Evolutionary conservation across 2,329 filamentous ascomycete genomes (phyloP).

Genomic region (Phoma herbarum): DNA sequence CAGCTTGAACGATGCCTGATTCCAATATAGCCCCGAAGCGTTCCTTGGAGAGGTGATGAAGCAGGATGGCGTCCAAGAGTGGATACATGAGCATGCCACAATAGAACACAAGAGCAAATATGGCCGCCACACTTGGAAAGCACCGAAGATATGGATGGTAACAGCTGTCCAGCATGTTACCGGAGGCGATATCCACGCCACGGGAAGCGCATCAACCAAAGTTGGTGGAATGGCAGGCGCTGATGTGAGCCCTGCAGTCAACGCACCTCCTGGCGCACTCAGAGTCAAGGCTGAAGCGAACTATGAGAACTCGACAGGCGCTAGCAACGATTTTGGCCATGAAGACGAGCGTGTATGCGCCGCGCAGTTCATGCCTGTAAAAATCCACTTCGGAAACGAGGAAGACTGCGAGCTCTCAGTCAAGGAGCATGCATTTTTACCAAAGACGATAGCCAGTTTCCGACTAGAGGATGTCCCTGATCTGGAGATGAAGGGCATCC

Average conservation of each 20-base stretch:
- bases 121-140: background rate
- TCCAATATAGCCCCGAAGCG: background rate
- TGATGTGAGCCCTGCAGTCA: background rate
- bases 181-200: background rate
- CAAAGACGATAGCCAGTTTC: background rate
- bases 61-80: background rate
- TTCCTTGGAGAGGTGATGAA: conserved; percentile 5
- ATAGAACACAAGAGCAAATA: conserved; percentile 3
- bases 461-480: background rate
- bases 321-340: background rate
- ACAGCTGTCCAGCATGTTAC: conserved; percentile 3
- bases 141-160: conserved; percentile 11
- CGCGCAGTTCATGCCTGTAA: conserved; percentile 11
- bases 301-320: background rate
- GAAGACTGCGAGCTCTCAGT: background rate
- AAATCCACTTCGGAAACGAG: background rate
- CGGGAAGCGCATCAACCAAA: background rate
- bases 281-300: background rate
- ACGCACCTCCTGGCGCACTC: background rate
- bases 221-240: background rate
- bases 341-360: conserved; percentile 1
- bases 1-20: background rate
- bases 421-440: background rate
- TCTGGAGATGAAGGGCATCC: background rate
- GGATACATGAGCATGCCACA: conserved; percentile 7